Percentiles rank a stretch among this genome's conserved stretches.
Conservation (phyloP, 441 rosid species). For the Erodium moschatum region DNA sequence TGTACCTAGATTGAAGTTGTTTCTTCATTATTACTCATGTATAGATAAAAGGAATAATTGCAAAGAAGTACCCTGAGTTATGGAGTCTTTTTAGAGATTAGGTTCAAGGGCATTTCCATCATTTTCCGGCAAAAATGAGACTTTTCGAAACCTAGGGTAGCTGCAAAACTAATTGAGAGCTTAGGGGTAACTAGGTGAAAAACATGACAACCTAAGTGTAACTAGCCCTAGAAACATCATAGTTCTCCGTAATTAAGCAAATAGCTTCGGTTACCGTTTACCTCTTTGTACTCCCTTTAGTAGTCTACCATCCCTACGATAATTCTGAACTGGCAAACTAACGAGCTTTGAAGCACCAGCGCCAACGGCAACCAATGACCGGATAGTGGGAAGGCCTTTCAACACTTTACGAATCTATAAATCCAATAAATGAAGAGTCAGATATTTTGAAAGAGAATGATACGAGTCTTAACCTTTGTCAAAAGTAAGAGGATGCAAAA, state of each 20-base stretch:
- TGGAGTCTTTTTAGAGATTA: no score
- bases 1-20: slow-evolving; percentile 47
- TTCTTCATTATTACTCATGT: not conserved
- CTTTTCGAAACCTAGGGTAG: no score
- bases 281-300: slow-evolving; percentile 97
- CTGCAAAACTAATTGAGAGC: no score
- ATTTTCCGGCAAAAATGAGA: no score
- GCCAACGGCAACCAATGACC: slow-evolving; percentile 75
- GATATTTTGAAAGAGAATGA: slow-evolving; percentile 13
- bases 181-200: no score
- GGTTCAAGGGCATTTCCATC: no score
- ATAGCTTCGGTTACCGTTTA: slow-evolving; percentile 19
- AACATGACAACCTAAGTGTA: no score
- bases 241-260: not conserved
- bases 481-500: slow-evolving; percentile 22
- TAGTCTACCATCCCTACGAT: slow-evolving; percentile 74
- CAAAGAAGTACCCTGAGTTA: no score
- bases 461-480: slow-evolving; percentile 13
- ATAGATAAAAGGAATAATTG: not conserved
- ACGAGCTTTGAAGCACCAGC: slow-evolving; percentile 79
- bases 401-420: slow-evolving; percentile 65
- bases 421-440: slow-evolving; percentile 21
- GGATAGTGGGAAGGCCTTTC: slow-evolving; percentile 67
- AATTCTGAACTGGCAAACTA: slow-evolving; percentile 80
- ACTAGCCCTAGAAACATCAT: not conserved